phyloP scores from a whole-genome alignment of 495 filamentous ascomycete species.

The Tuber brumale region DNA sequence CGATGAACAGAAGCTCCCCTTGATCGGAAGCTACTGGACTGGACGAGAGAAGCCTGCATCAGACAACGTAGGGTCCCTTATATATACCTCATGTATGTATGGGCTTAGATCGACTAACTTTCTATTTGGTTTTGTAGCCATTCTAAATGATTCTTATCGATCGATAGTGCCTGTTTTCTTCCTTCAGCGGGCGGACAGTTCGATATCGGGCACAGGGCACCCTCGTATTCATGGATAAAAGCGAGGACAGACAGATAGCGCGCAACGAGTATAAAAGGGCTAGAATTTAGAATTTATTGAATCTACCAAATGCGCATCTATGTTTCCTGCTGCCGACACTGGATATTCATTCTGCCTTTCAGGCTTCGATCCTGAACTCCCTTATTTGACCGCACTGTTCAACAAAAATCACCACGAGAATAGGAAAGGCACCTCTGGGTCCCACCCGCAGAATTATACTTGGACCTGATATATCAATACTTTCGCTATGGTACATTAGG shows the following conservation, averaged over 20 bases:
- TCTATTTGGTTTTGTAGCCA: constrained; percentile 11
- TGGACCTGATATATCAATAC: background rate
- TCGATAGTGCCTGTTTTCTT: background rate
- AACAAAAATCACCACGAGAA: background rate
- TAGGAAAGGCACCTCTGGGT: background rate
- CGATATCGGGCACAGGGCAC: constrained; percentile 12
- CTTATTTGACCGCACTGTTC: background rate
- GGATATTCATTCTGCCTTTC: background rate
- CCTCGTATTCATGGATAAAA: background rate
- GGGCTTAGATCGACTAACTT: background rate
- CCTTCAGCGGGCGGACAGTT: background rate
- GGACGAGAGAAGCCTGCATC: constrained; percentile 31
- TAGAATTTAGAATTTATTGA: constrained; percentile 13
- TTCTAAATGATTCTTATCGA: constrained; percentile 15
- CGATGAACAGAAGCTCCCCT: constrained; percentile 29
- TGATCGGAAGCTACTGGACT: constrained; percentile 37
- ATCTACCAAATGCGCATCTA: background rate
- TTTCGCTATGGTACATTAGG: background rate
- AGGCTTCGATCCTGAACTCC: background rate
- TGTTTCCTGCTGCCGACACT: background rate
- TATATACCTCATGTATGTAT: background rate
- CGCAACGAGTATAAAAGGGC: background rate
- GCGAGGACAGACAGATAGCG: background rate
- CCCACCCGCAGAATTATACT: background rate
- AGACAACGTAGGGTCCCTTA: constrained; percentile 31